Evolutionary conservation across 768 basidiomycete species (phyloP), one percentile per base, ranked within the genome.

Genomic region (Agrocybe praecox): DNA sequence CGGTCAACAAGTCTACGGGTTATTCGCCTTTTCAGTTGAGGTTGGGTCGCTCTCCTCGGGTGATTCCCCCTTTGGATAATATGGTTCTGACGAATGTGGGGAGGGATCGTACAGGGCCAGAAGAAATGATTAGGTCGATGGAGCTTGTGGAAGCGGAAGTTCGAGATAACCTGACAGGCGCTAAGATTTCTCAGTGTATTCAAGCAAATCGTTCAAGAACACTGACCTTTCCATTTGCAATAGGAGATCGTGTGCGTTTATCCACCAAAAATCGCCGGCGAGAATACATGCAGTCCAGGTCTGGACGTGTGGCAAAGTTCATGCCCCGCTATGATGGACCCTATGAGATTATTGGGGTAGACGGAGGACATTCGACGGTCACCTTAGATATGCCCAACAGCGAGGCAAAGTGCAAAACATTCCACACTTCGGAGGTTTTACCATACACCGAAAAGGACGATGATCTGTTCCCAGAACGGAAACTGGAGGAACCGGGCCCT

Each of bases 61-160:
- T 62, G 58, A 1, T 63, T 47, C 17, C n/a, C 49, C 2, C 46
- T 46, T 12, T 5, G 55, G 18, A 18, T 50, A 0, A 50, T 57
- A 33, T 32, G 57, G n/a, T 63, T 65, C 12, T 43, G 53, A 6
- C 34, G 51, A 21, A 75, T 98, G 1, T 86, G 91, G 66, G 88
- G 89, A 34, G 33, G 33, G 15, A 34, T 8, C 33, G 33, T 7
- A 34, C 33, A 34, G 15, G 8, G 33, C 33, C 15, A 34, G n/a
- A 34, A 7, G 33, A 7, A 34, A 34, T 34, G 33, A 7, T 34
- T 8, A 34, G 15, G 33, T 8, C 7, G 15, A 8, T 34, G 33
- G 33, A 8, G 15, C 33, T 34, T 34, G 7, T 34, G 8, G 33
- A 34, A 15, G 8, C 7, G 15, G 33, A 34, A 34, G 33, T 15